Conservation (phyloP, 306 rosid species). For the Trichosanthes cucumerina region DNA sequence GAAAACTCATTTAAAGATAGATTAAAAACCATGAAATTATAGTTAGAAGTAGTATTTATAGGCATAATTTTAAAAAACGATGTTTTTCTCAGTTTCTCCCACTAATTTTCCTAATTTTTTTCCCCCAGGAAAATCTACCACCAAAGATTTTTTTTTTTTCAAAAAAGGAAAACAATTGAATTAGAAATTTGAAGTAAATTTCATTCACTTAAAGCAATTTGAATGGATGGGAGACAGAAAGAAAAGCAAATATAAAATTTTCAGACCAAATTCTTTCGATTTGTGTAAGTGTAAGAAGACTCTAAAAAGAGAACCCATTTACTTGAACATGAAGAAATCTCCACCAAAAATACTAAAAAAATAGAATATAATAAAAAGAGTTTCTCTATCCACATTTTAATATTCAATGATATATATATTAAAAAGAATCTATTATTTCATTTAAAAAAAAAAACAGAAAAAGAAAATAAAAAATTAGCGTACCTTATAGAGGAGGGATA, state of each 20-base stretch:
- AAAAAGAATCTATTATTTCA: neutral
- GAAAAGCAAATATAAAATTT: neutral
- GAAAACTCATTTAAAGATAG: no score
- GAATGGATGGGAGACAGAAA: neutral
- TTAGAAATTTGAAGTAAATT: neutral
- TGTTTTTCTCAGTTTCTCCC: no score
- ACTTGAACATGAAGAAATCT: conserved; percentile 60
- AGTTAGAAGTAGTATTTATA: no score
- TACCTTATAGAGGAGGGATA: conserved; percentile 80
- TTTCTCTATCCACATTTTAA: neutral
- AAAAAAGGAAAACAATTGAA: neutral
- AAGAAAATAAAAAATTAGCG: neutral
- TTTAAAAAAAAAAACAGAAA: neutral
- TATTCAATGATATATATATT: neutral
- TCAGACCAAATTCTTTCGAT: neutral
- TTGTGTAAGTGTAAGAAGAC: neutral
- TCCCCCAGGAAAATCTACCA: no score
- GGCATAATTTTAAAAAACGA: no score
- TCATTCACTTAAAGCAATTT: neutral
- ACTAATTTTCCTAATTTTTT: no score
- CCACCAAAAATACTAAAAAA: neutral
- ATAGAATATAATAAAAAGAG: neutral
- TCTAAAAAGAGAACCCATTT: conserved; percentile 21
- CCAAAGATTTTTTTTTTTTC: neutral
- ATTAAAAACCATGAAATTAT: no score